phyloP scores from a whole-genome alignment of 768 basidiomycete genomes.

The Leucosporidium scottii region DNA sequence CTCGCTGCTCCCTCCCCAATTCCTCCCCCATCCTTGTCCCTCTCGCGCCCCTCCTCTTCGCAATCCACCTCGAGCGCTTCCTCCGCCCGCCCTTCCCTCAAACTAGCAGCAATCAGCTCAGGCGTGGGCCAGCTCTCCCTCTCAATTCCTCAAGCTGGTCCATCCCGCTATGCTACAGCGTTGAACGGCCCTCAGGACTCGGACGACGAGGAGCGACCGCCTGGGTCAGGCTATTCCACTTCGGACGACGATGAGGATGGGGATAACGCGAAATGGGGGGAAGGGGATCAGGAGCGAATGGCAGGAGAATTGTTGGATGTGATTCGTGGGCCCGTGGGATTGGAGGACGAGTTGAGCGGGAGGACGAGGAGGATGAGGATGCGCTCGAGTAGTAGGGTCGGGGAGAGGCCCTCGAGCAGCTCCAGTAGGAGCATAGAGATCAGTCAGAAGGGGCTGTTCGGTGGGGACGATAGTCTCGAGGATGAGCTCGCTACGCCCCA shows the following conservation, averaged over 20 bases:
- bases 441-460: neutral
- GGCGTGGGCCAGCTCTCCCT: conserved; percentile 13
- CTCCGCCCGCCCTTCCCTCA: conserved; percentile 11
- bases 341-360: conserved; percentile 32
- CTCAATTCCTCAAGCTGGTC: conserved; percentile 10
- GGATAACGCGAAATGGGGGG: conserved; percentile 5
- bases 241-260: no score
- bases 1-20: neutral
- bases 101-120: conserved; percentile 9
- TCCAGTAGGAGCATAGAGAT: neutral
- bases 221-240: neutral
- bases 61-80: neutral
- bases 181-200: conserved; percentile 24
- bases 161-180: conserved; percentile 12
- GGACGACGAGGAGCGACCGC: conserved; percentile 26
- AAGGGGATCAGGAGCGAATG: conserved; percentile 29
- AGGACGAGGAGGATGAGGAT: conserved; percentile 21
- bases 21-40: neutral
- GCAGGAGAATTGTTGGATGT: conserved; percentile 28
- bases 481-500: neutral
- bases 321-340: conserved; percentile 23
- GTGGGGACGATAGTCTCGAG: neutral
- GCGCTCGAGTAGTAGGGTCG: conserved; percentile 11
- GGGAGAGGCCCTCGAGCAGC: conserved; percentile 6
- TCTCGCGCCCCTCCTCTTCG: neutral